Conservation (phyloP, 345 rosid genomes). For the Nasturtium officinale region DNA sequence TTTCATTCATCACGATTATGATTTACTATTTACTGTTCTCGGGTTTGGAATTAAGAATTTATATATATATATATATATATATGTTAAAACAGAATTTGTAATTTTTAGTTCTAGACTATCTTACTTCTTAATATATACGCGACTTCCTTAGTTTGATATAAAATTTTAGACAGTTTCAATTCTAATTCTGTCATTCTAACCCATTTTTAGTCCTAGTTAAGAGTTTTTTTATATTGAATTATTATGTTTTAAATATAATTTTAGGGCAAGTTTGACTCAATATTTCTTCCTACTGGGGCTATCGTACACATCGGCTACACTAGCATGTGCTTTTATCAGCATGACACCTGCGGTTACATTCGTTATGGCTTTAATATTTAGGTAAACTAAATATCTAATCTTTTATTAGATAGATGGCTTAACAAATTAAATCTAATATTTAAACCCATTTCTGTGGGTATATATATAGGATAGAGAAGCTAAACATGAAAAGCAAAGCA, state of each 20-base stretch:
- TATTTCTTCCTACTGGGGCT: constrained; percentile 68
- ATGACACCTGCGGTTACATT: constrained; percentile 71
- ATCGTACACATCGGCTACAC: constrained; percentile 68
- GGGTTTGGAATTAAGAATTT: no score
- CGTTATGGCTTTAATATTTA: constrained; percentile 63
- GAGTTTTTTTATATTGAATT: not conserved
- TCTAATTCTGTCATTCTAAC: not conserved
- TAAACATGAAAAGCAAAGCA: constrained; percentile 50
- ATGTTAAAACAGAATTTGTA: no score
- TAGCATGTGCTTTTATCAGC: constrained; percentile 69
- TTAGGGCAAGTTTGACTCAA: constrained; percentile 71
- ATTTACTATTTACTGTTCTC: no score
- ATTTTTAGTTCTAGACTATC: not conserved
- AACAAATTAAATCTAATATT: not conserved
- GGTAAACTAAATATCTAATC: constrained; percentile 40
- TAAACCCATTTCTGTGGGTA: not conserved
- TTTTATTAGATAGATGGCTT: not conserved
- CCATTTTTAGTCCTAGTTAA: not conserved
- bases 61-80: no score
- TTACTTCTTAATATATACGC: not conserved
- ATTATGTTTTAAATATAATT: not conserved
- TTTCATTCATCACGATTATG: no score
- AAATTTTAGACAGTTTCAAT: not conserved
- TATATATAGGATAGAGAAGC: constrained; percentile 51
- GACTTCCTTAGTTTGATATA: not conserved